These are phyloP conservation scores for Chrysanthemum makinoi DNA, from an alignment of 129 eudicot genomes.

Conservation along the genomic window DNA sequence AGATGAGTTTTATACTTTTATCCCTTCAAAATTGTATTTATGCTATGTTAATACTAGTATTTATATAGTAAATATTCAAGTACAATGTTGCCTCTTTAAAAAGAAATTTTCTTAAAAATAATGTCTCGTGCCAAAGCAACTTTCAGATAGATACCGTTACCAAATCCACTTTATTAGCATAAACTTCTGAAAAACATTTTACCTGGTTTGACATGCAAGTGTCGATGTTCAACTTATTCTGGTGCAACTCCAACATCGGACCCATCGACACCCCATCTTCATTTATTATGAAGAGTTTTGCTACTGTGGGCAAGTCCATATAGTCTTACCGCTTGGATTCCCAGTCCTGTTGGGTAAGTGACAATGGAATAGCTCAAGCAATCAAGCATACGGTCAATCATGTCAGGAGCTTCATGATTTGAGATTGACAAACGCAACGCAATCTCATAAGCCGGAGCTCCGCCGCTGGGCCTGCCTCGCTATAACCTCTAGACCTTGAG, in stretches of 20 bases:
- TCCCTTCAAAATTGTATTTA: too few species aligned
- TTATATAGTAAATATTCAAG: too few species aligned
- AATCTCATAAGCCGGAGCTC: constrained; percentile 19
- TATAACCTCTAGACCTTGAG: constrained; percentile 14
- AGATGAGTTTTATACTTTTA: too few species aligned
- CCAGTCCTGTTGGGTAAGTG: neutral
- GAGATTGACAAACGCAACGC: constrained; percentile 15
- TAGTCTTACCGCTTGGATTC: neutral
- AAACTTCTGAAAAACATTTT: neutral
- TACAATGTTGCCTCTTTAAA: too few species aligned
- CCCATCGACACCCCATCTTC: constrained; percentile 27
- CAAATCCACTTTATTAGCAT: too few species aligned
- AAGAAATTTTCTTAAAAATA: too few species aligned
- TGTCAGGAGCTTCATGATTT: constrained; percentile 25
- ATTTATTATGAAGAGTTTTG: constrained; percentile 19
- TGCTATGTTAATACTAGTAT: too few species aligned
- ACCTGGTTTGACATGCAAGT: constrained; percentile 33
- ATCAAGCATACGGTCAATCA: constrained; percentile 33
- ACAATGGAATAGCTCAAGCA: constrained; percentile 11
- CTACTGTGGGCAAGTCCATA: constrained; percentile 13
- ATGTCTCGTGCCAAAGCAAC: neutral
- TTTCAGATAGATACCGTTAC: neutral
- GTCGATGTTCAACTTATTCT: constrained; percentile 20
- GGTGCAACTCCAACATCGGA: constrained; percentile 16
- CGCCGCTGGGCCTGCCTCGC: constrained; percentile 10